A percentile compares a stretch with the other conserved stretches of the same genome.
Evolutionary conservation across 345 rosid genomes (phyloP).

Genomic region (Sonneratia alba): DNA sequence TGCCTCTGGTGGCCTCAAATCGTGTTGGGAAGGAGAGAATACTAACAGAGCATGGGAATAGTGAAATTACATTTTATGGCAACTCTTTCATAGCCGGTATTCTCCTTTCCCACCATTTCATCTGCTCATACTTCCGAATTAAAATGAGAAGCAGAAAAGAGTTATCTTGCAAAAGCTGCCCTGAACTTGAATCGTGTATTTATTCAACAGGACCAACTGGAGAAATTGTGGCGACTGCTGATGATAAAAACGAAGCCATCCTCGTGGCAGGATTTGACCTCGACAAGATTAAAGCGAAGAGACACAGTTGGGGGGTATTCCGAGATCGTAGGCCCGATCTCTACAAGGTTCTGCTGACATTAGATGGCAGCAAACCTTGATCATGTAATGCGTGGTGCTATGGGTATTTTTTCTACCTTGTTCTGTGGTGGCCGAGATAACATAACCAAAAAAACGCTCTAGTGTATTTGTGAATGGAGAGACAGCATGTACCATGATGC

Average conservation of each 20-base stretch:
- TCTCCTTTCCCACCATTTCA: not conserved
- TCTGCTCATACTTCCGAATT: not conserved
- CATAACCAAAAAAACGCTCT: too few species aligned
- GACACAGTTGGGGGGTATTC: constrained; percentile 87
- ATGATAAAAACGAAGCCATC: constrained; percentile 66
- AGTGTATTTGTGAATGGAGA: too few species aligned
- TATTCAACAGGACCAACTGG: constrained; percentile 61
- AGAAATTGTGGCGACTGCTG: constrained; percentile 63
- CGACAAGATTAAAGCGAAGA: constrained; percentile 52
- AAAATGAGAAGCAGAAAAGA: not conserved
- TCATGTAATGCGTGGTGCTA: not conserved
- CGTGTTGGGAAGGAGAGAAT: constrained; percentile 72
- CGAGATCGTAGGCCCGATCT: constrained; percentile 84
- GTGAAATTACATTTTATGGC: constrained; percentile 76
- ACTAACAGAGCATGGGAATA: constrained; percentile 74
- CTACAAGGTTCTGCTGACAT: constrained; percentile 82
- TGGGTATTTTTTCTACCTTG: not conserved
- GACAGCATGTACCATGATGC: too few species aligned
- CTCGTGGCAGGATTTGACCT: constrained; percentile 79
- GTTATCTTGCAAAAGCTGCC: not conserved
- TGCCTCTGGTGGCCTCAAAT: constrained; percentile 77
- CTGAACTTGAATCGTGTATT: not conserved
- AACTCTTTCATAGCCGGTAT: constrained; percentile 81
- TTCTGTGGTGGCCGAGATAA: too few species aligned
- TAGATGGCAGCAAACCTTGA: constrained; percentile 49